Evolutionary conservation across 1,284 basidiomycete species (phyloP).

Genomic region (Ustilago bromivora): DNA sequence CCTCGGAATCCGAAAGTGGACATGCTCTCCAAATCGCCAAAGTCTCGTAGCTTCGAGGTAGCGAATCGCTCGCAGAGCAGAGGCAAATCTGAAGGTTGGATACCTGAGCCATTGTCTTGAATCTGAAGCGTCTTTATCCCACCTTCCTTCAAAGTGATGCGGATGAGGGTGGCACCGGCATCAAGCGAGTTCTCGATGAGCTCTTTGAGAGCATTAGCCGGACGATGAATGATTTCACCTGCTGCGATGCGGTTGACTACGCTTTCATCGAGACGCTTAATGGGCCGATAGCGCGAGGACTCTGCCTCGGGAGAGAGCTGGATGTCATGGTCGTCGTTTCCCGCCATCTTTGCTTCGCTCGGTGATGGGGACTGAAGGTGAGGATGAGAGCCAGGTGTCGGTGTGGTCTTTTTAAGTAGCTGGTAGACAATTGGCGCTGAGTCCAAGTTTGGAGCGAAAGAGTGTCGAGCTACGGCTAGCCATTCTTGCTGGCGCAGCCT

Average conservation of each 20-base stretch:
- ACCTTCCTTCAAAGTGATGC: slow-evolving; percentile 91
- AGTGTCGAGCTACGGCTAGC: background rate
- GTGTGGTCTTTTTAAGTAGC: background rate
- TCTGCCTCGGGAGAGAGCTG: slow-evolving; percentile 38
- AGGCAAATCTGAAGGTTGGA: slow-evolving; percentile 80
- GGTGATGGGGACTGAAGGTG: background rate
- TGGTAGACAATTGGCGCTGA: no score
- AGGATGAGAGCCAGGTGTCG: no score
- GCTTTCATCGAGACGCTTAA: slow-evolving; percentile 70
- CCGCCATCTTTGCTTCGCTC: slow-evolving; percentile 15
- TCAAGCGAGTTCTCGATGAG: slow-evolving; percentile 94
- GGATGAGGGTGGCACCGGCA: slow-evolving; percentile 88
- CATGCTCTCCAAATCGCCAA: slow-evolving; percentile 86
- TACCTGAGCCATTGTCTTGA: slow-evolving; percentile 95
- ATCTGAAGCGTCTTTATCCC: slow-evolving; percentile 96
- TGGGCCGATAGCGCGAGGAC: slow-evolving; percentile 37
- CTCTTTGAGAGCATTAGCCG: slow-evolving; percentile 95
- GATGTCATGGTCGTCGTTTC: slow-evolving; percentile 7
- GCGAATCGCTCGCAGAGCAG: slow-evolving; percentile 95
- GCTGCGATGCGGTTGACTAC: slow-evolving; percentile 77
- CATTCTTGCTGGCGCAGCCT: slow-evolving; percentile 1
- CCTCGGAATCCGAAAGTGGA: slow-evolving; percentile 96
- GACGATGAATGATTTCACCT: slow-evolving; percentile 89
- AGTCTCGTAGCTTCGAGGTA: slow-evolving; percentile 89
- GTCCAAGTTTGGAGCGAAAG: background rate